A percentile compares a stretch with the other conserved stretches of the same genome.
Evolutionary conservation across 345 rosid genomes (phyloP).

Genomic region (Pistacia integerrima): DNA sequence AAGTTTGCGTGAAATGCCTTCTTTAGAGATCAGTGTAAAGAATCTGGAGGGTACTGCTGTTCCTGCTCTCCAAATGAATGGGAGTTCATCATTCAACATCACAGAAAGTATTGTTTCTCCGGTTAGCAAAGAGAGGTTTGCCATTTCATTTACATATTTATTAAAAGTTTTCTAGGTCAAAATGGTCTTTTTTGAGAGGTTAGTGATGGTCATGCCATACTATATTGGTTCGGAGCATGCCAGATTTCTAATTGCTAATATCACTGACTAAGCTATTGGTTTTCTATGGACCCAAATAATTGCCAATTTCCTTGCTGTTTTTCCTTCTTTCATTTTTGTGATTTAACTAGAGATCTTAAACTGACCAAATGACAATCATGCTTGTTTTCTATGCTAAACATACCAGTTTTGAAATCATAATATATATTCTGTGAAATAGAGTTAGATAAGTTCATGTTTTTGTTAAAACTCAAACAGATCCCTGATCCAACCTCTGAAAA

Average conservation of each 20-base stretch:
- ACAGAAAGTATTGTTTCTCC: conserved; percentile 37
- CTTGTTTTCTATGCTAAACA: neutral
- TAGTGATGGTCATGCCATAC: neutral
- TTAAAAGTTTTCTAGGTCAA: conserved; percentile 4
- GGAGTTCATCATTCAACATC: conserved; percentile 36
- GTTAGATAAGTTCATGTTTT: neutral
- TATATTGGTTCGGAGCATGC: neutral
- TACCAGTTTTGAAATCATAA: neutral
- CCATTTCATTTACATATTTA: conserved; percentile 19
- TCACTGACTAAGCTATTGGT: neutral
- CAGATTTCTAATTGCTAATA: neutral
- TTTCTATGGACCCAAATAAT: neutral
- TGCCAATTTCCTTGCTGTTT: neutral
- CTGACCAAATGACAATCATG: neutral
- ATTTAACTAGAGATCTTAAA: neutral
- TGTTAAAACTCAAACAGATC: neutral
- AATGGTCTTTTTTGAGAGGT: conserved; percentile 1
- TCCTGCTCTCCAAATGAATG: conserved; percentile 42
- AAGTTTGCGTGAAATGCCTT: conserved; percentile 39
- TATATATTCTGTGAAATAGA: neutral
- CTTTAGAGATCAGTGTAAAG: conserved; percentile 44
- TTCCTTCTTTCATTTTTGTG: neutral
- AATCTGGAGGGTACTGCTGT: conserved; percentile 36
- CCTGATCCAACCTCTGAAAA: neutral
- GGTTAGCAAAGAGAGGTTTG: conserved; percentile 67